A percentile compares a stretch with the other conserved stretches of the same genome.
phyloP scores from a whole-genome alignment of 2,329 filamentous ascomycete species.

The Emmonsiellopsis sp. region DNA sequence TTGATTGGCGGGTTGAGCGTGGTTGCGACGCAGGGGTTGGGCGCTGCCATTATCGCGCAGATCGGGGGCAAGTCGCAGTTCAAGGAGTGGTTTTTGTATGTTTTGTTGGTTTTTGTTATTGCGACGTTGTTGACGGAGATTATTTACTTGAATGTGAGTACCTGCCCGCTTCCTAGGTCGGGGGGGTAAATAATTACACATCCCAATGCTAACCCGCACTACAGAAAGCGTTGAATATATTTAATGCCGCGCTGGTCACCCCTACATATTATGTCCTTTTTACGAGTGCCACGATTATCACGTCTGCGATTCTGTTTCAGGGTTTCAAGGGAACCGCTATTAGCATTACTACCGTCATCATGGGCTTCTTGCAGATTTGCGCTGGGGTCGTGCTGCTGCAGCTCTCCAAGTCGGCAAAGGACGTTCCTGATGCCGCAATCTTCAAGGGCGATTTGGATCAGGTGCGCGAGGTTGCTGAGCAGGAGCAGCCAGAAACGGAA shows the following conservation, averaged over 20 bases:
- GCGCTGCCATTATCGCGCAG: conserved; percentile 83
- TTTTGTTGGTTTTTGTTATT: conserved; percentile 83
- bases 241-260: conserved; percentile 92
- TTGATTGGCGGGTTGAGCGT: conserved; percentile 90
- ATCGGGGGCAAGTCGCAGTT: conserved; percentile 76
- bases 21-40: conserved; percentile 86
- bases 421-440: conserved; percentile 86
- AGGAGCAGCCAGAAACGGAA: conserved; percentile 92
- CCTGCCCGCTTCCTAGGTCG: not conserved
- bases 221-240: conserved; percentile 97
- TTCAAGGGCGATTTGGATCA: conserved; percentile 91
- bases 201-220: conserved; percentile 18
- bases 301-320: conserved; percentile 82
- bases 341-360: conserved; percentile 78
- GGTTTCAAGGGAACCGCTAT: conserved; percentile 82
- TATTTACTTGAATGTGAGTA: conserved; percentile 83
- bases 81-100: conserved; percentile 95
- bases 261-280: conserved; percentile 99
- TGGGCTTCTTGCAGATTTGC: conserved; percentile 92
- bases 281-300: conserved; percentile 89
- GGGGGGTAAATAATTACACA: too few relatives aligned
- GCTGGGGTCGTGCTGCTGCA: conserved; percentile 85
- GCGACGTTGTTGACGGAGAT: conserved; percentile 87
- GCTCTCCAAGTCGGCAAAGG: conserved; percentile 95
- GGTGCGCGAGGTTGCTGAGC: conserved; percentile 87